Evolutionary conservation across 495 filamentous ascomycete species (phyloP), one percentile per base, ranked within the genome.

Genomic region (Penicillium coprophilum): DNA sequence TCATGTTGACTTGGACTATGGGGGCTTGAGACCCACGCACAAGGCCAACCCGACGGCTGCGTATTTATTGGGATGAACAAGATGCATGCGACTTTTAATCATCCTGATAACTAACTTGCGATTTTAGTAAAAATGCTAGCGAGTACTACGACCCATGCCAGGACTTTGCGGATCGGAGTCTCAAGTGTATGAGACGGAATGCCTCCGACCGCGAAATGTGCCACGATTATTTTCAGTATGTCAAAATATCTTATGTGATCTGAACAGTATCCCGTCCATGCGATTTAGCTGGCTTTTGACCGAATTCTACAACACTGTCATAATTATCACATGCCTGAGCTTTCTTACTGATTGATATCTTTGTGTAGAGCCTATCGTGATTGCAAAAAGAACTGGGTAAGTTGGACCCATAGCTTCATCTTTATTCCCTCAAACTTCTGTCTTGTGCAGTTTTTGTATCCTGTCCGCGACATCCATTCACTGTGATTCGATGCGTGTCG

Each of bases 61-160:
- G 3, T 39, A 51, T 28, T n/a, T 6, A 20, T 6, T n/a, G 20
- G 15, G 6, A 2, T 20, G 20, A 39, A 27, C 28, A 17, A 13
- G 27, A 27, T 28, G 11, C 17, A 2, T 24, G 12, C 28, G 34
- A 7, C 2, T 17, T 15, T 39, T 28, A 13, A 17, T 4, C 23
- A 40, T 19, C 24, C 27, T 43, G 41, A 21, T 24, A 19, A 38
- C 68, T 71, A 52, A 67, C 36, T 24, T 34, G 10, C 40, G 13
- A 47, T 30, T 46, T 32, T 34, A 96, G 92, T 61, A 97, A 97
- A 77, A 76, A 72, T 49, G 77, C 84, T 56, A 94, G 90, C 72
- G 84, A 96, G 70, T 97, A 86, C 73, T 90, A 90, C 64, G 93
- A 97, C 65, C 93, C 93, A 13, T 97, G 93, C 68, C 92, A 97